These are phyloP conservation scores for Salvia hispanica DNA, from an alignment of 257 asterid species.

Conservation along the genomic window DNA sequence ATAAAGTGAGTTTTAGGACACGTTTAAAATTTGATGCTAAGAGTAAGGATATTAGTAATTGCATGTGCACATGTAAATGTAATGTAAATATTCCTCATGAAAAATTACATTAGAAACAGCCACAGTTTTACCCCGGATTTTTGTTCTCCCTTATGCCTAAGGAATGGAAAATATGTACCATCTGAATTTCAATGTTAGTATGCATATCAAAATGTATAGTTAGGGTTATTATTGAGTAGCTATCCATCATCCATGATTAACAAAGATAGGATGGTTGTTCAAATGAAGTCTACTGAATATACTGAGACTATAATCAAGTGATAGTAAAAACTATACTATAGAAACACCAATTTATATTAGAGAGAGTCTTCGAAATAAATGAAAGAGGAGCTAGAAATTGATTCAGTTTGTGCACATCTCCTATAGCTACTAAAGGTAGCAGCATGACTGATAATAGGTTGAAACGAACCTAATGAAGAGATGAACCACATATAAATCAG, in stretches of 20 bases:
- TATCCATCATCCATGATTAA: background rate
- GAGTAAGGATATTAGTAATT: background rate
- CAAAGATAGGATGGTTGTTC: constrained; percentile 1
- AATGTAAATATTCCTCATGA: background rate
- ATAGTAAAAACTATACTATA: background rate
- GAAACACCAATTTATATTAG: background rate
- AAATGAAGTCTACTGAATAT: background rate
- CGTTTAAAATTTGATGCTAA: background rate
- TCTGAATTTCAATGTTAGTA: background rate
- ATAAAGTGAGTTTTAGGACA: background rate
- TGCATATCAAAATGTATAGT: background rate
- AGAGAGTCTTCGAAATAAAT: background rate
- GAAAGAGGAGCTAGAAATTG: background rate
- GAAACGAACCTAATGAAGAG: background rate
- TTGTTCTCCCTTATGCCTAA: background rate
- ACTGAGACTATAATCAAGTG: background rate
- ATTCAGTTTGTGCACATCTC: background rate
- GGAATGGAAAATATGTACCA: too few species aligned
- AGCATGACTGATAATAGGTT: background rate
- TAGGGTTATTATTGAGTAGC: background rate
- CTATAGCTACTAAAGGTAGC: background rate
- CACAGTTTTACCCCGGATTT: background rate
- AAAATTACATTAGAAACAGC: background rate
- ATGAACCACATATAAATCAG: background rate
- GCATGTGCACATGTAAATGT: background rate